phyloP scores from a whole-genome alignment of 805 yeast species.

The Suhomyces xylopsoci region DNA sequence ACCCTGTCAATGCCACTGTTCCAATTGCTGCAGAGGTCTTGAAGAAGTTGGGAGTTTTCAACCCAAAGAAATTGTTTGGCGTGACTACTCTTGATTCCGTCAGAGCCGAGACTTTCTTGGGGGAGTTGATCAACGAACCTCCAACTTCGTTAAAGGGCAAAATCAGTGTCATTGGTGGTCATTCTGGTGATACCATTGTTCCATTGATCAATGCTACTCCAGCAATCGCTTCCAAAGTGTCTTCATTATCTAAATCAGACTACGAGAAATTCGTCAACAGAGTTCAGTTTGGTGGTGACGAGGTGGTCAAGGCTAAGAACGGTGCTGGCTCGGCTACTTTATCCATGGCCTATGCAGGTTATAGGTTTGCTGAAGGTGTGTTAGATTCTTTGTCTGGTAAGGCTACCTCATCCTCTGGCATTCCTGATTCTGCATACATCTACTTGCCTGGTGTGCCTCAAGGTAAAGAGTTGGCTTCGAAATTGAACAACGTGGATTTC shows the following conservation, averaged over 20 bases:
- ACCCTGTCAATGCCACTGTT: constrained; percentile 47
- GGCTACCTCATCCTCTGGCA: constrained; percentile 34
- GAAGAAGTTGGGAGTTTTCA: constrained; percentile 45
- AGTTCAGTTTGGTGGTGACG: constrained; percentile 80
- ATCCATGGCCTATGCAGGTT: constrained; percentile 93
- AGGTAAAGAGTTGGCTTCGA: constrained; percentile 42
- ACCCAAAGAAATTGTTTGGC: constrained; percentile 44
- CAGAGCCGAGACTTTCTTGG: constrained; percentile 46
- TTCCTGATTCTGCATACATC: constrained; percentile 49
- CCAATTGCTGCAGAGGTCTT: constrained; percentile 49
- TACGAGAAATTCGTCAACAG: constrained; percentile 33
- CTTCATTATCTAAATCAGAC: constrained; percentile 13
- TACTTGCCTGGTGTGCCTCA: constrained; percentile 53
- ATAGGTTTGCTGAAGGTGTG: constrained; percentile 66
- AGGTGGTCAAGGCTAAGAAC: constrained; percentile 90
- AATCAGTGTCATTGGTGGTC: constrained; percentile 45
- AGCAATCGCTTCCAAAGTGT: constrained; percentile 16
- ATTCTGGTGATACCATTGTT: constrained; percentile 46
- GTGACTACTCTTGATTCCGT: constrained; percentile 46
- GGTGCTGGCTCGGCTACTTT: constrained; percentile 95
- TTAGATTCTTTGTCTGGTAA: constrained; percentile 60
- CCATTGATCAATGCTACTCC: constrained; percentile 29
- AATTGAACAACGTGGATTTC: constrained; percentile 39
- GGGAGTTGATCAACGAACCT: constrained; percentile 29
- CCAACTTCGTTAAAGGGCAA: constrained; percentile 37